Evolutionary conservation across 2,329 filamentous ascomycete genomes (phyloP).

Genomic region (Aspergillus sergii): DNA sequence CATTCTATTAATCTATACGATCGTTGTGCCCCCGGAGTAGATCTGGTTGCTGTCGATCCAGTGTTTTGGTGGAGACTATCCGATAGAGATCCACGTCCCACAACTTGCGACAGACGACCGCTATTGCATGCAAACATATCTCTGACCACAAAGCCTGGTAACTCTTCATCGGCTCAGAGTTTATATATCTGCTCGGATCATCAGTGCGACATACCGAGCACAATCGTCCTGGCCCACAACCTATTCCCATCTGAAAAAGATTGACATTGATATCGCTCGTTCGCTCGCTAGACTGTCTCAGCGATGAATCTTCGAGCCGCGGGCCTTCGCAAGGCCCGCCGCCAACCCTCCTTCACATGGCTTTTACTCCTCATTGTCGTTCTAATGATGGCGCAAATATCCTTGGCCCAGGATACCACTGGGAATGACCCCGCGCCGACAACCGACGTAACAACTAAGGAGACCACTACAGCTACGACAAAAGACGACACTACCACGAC

Average conservation of each 20-base stretch:
- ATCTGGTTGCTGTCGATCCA: constrained; percentile 14
- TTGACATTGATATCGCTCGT: neutral
- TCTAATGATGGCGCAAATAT: constrained; percentile 19
- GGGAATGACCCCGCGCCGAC: constrained; percentile 21
- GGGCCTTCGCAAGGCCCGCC: constrained; percentile 18
- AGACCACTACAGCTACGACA: constrained; percentile 21
- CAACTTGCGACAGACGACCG: constrained; percentile 6
- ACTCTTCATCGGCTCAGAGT: neutral
- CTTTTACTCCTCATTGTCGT: constrained; percentile 20
- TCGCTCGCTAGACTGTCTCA: neutral
- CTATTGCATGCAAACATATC: constrained; percentile 4
- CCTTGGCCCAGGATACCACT: constrained; percentile 18
- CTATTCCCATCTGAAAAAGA: neutral
- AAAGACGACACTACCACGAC: constrained; percentile 22
- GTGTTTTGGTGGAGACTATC: constrained; percentile 21
- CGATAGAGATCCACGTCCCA: constrained; percentile 16
- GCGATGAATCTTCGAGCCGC: neutral
- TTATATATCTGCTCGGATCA: neutral
- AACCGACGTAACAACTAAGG: constrained; percentile 23
- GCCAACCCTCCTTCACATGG: constrained; percentile 17
- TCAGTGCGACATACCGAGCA: neutral
- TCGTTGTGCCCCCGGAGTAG: constrained; percentile 7
- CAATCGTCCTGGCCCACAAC: neutral
- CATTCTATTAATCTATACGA: neutral
- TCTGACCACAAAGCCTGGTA: neutral